Conservation (phyloP, 1,139 yeast genomes). For the Yamadazyma dushanensis region DNA sequence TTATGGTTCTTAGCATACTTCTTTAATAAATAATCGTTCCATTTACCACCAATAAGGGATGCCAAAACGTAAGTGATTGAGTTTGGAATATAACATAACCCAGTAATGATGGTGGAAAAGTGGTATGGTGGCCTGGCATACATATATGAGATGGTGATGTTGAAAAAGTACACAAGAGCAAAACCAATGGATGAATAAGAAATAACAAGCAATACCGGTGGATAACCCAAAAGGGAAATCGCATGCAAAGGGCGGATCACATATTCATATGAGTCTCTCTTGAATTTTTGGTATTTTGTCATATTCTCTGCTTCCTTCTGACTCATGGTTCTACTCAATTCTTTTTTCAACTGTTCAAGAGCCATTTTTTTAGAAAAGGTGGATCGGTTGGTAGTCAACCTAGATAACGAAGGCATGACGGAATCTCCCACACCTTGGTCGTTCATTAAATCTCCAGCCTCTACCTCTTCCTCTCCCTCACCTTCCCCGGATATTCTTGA, state of each 20-base stretch:
- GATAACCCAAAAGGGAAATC: slow-evolving; percentile 57
- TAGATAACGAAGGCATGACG: slow-evolving; percentile 37
- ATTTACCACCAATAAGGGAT: slow-evolving; percentile 73
- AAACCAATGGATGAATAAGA: slow-evolving; percentile 67
- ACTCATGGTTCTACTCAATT: slow-evolving; percentile 20
- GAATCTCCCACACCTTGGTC: slow-evolving; percentile 36
- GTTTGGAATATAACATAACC: slow-evolving; percentile 80
- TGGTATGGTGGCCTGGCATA: slow-evolving; percentile 69
- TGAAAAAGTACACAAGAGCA: slow-evolving; percentile 68
- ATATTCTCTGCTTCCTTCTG: slow-evolving; percentile 1
- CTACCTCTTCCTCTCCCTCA: slow-evolving; percentile 4
- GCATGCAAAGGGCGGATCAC: slow-evolving; percentile 49
- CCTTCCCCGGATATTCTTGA: slow-evolving; percentile 5
- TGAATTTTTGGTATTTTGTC: slow-evolving; percentile 16
- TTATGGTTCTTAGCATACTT: slow-evolving; percentile 56
- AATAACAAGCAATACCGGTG: slow-evolving; percentile 71
- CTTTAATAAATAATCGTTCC: slow-evolving; percentile 66
- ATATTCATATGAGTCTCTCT: slow-evolving; percentile 39
- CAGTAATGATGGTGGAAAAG: slow-evolving; percentile 64
- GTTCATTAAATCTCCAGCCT: slow-evolving; percentile 14
- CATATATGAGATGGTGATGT: slow-evolving; percentile 67
- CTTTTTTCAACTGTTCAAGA: slow-evolving; percentile 25
- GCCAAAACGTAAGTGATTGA: slow-evolving; percentile 76
- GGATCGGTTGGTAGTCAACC: slow-evolving; percentile 37
- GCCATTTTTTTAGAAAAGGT: slow-evolving; percentile 31